Evolutionary conservation across 768 basidiomycete species (phyloP).

Genomic region (Podaxis pistillaris): DNA sequence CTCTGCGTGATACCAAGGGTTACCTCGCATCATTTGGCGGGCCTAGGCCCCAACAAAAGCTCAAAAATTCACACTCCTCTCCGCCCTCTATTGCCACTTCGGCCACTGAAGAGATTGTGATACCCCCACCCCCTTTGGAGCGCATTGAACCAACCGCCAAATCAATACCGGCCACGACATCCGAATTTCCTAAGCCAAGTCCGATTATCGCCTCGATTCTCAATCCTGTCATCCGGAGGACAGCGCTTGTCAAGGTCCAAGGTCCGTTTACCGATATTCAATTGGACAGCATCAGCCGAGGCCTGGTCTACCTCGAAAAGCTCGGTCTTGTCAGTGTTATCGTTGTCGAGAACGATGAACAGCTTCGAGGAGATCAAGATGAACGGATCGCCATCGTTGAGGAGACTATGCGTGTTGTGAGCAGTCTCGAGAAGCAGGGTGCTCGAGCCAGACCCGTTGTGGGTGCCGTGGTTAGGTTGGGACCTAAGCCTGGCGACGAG

Average conservation of each 20-base stretch:
- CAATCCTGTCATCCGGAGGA: conserved; percentile 80
- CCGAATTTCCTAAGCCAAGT: conserved; percentile 40
- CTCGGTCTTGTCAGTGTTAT: conserved; percentile 95
- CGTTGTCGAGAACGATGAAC: conserved; percentile 86
- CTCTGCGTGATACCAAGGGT: conserved; percentile 82
- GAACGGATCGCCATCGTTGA: conserved; percentile 67
- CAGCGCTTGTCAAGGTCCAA: conserved; percentile 95
- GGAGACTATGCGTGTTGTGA: conserved; percentile 84
- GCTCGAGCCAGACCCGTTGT: conserved; percentile 86
- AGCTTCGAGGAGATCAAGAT: conserved; percentile 63
- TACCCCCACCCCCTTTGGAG: conserved; percentile 27
- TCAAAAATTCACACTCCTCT: conserved; percentile 21
- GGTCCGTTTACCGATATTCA: conserved; percentile 93
- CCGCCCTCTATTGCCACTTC: conserved; percentile 20
- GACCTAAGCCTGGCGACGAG: conserved; percentile 62
- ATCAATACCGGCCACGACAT: conserved; percentile 30
- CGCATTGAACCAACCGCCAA: conserved; percentile 26
- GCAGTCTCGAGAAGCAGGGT: conserved; percentile 79
- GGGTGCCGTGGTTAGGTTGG: conserved; percentile 81
- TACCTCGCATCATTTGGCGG: conserved; percentile 92
- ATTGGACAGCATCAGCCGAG: conserved; percentile 89
- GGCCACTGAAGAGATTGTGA: conserved; percentile 25
- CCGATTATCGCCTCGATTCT: conserved; percentile 72
- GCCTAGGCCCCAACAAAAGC: conserved; percentile 36
- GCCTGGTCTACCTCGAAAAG: conserved; percentile 94